A percentile compares a stretch with the other conserved stretches of the same genome.
Evolutionary conservation across 352 stramenopile genomes (phyloP).

Genomic region (Phytophthora litchii): DNA sequence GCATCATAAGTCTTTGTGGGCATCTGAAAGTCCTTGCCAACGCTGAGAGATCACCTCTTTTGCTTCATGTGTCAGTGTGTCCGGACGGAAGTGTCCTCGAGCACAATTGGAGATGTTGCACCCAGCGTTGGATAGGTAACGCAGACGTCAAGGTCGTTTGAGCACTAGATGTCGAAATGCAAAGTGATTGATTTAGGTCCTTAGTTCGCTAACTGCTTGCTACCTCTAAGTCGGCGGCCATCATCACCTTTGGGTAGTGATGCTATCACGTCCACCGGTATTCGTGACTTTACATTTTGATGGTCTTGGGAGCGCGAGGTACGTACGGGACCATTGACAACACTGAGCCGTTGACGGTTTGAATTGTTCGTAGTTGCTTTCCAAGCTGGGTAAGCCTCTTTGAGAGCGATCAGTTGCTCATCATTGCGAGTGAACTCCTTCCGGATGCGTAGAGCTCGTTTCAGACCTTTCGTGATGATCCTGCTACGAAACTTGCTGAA

Average conservation of each 20-base stretch:
- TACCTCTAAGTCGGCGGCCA: background rate
- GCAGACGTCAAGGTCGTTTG: no score
- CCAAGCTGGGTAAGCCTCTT: conserved; percentile 1
- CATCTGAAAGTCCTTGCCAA: conserved; percentile 3
- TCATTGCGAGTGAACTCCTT: conserved; percentile 14
- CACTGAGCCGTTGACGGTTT: background rate
- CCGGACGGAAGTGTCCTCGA: conserved; percentile 5
- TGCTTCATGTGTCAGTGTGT: background rate
- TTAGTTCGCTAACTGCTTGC: no score
- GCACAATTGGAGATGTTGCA: background rate
- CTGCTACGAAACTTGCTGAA: conserved; percentile 9
- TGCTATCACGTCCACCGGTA: background rate
- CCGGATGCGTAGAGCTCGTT: background rate
- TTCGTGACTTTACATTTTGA: background rate
- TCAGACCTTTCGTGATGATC: background rate
- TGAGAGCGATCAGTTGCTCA: conserved; percentile 6
- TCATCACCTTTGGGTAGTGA: conserved; percentile 7
- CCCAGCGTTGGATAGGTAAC: conserved; percentile 3
- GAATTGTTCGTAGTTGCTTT: background rate
- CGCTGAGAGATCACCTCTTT: conserved; percentile 8
- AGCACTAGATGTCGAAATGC: no score
- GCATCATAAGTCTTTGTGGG: conserved; percentile 22
- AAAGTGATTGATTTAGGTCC: no score
- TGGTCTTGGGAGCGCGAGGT: background rate
- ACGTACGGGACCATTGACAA: background rate